These are phyloP conservation scores for Heritiera fomes DNA, from an alignment of 345 rosid genomes.

Conservation along the genomic window DNA sequence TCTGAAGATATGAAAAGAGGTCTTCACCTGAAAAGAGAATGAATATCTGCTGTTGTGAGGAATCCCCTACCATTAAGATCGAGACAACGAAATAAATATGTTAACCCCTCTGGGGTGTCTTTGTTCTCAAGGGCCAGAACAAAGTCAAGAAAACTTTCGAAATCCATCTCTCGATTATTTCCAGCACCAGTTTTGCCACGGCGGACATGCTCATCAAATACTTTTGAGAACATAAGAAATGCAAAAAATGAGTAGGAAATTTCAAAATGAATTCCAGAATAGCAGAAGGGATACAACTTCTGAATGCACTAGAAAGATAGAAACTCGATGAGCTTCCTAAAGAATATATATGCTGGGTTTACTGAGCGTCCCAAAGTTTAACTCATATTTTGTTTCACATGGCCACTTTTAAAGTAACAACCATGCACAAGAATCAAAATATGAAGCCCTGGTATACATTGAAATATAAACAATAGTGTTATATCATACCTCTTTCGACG, in stretches of 20 bases:
- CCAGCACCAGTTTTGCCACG: conserved; percentile 68
- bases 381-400: neutral
- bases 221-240: conserved; percentile 39
- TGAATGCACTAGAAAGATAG: neutral
- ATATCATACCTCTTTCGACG: conserved; percentile 78
- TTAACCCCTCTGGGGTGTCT: conserved; percentile 95
- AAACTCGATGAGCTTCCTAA: neutral
- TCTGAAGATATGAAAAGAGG: conserved; percentile 2
- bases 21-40: conserved; percentile 90
- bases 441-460: neutral
- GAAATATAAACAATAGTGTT: conserved; percentile 1
- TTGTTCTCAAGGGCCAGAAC: conserved; percentile 96
- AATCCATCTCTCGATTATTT: conserved; percentile 92
- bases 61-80: conserved; percentile 89
- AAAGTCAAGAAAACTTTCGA: conserved; percentile 89
- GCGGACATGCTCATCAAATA: conserved; percentile 93
- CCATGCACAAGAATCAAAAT: neutral
- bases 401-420: neutral
- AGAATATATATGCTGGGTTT: neutral
- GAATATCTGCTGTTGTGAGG: conserved; percentile 96
- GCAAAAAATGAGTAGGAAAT: conserved; percentile 14
- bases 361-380: neutral
- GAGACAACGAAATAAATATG: conserved; percentile 87
- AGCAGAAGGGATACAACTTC: neutral
- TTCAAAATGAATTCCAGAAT: neutral